phyloP scores from a whole-genome alignment of 345 rosid species.

The Aethionema arabicum region DNA sequence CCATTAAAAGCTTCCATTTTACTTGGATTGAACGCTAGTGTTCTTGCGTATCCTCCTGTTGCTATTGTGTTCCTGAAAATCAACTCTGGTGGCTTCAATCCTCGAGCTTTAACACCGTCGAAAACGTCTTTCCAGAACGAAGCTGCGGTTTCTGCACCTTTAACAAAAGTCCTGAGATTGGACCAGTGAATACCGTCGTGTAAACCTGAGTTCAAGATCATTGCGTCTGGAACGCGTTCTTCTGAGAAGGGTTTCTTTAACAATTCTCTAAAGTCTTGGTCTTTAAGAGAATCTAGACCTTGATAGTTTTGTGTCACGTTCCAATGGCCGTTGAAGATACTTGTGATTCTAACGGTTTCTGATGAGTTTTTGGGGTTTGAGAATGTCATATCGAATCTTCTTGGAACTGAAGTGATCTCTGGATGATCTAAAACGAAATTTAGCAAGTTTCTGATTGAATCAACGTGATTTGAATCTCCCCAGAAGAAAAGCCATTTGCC shows the following conservation, averaged over 20 bases:
- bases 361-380: constrained; percentile 64
- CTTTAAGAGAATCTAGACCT: constrained; percentile 77
- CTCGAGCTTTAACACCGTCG: constrained; percentile 57
- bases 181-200: constrained; percentile 82
- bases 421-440: constrained; percentile 74
- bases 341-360: constrained; percentile 75
- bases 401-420: constrained; percentile 61
- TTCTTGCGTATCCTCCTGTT: constrained; percentile 82
- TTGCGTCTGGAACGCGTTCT: constrained; percentile 64
- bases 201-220: constrained; percentile 85
- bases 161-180: constrained; percentile 49
- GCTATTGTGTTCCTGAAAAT: constrained; percentile 78
- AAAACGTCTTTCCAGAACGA: constrained; percentile 72
- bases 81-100: constrained; percentile 57
- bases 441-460: constrained; percentile 81
- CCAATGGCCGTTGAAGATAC: constrained; percentile 94
- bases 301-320: constrained; percentile 77
- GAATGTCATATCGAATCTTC: constrained; percentile 80
- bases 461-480: constrained; percentile 98
- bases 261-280: constrained; percentile 60
- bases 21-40: constrained; percentile 71
- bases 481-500: constrained; percentile 89
- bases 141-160: constrained; percentile 65
- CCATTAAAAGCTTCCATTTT: constrained; percentile 89
- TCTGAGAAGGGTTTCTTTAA: constrained; percentile 71